Evolutionary conservation across 169 alveolate genomes (phyloP), one percentile per base, ranked within the genome.

Genomic region (Plasmodium blacklocki): DNA sequence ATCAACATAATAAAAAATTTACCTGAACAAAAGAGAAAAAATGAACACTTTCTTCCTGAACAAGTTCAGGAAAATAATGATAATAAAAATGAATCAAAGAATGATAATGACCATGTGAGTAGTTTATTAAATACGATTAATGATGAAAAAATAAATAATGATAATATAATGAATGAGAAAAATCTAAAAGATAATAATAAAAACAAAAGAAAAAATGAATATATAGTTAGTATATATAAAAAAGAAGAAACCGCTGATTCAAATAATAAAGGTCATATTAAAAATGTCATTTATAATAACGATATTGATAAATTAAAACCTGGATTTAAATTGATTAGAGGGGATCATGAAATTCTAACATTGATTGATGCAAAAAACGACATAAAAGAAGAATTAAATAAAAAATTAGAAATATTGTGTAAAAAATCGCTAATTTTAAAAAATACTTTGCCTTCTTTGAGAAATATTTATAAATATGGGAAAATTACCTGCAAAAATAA

Each of bases 401-500:
- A 71, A n/a, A 85, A 71, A 43, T 59, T 85, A 23, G 75, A 85
- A 12, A n/a, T 71, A 9, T 60, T 85, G 15, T 59, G 70, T 21
- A 47, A 59, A 39, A 85, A 85, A 71, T 85, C 87, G 1, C 29
- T 85, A 70, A 32, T 85, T 29, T 19, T 85, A 18, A 85, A 85
- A 52, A 85, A 85, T 50, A 43, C 92, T 2, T 50, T 85, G 29
- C 92, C 92, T 0, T 54, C 92, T 0, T 21, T 85, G 12, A 58
- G 52, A 50, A 85, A 71, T 50, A 85, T 71, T 0, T 85, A 60
- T 73, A 85, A 85, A n/a, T 85, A 71, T 71, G 92, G 92, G 3
- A 85, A 71, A 60, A 71, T 85, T 14, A 85, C 87, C 29, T 68
- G 75, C 26, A 85, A 85, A 85, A 85, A 85, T 85, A 73, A 71